These are phyloP conservation scores for Dichotomocladium elegans DNA, from an alignment of 371 early-diverging fungal species.

Conservation along the genomic window DNA sequence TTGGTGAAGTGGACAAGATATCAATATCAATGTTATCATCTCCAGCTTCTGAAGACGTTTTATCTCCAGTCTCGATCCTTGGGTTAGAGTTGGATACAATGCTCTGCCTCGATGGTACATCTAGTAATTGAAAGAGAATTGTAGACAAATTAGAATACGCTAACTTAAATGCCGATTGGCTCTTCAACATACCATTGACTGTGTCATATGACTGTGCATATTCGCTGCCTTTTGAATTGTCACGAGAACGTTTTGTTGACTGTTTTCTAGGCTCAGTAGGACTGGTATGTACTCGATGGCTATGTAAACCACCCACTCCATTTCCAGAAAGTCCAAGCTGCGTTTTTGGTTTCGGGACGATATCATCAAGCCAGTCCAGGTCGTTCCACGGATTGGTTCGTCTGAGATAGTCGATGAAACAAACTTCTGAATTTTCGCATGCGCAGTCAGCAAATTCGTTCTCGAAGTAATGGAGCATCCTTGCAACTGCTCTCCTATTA, in stretches of 20 bases:
- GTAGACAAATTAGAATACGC: not conserved
- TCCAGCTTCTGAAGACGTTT: conserved; percentile 7
- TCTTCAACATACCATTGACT: not conserved
- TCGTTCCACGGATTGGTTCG: not conserved
- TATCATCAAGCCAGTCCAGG: too few species aligned
- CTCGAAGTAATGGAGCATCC: conserved; percentile 20
- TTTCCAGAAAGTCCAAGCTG: not conserved
- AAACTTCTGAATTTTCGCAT: conserved; percentile 40
- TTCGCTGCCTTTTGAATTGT: too few species aligned
- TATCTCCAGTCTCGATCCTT: not conserved
- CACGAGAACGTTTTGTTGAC: not conserved
- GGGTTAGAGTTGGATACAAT: conserved; percentile 5
- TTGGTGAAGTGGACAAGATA: conserved; percentile 18
- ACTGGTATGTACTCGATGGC: not conserved
- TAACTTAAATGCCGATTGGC: not conserved
- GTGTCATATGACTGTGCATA: too few species aligned
- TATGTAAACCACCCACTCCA: not conserved
- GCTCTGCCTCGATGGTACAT: not conserved
- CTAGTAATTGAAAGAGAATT: too few species aligned
- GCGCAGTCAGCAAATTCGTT: conserved; percentile 41
- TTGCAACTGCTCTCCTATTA: conserved; percentile 29
- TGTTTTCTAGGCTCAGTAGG: not conserved
- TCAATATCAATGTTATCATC: conserved; percentile 23
- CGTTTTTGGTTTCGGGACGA: not conserved
- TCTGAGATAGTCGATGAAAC: conserved; percentile 25